These are phyloP conservation scores for Kalaharituber pfeilii DNA, from an alignment of 2,329 filamentous ascomycete genomes.

Conservation along the genomic window DNA sequence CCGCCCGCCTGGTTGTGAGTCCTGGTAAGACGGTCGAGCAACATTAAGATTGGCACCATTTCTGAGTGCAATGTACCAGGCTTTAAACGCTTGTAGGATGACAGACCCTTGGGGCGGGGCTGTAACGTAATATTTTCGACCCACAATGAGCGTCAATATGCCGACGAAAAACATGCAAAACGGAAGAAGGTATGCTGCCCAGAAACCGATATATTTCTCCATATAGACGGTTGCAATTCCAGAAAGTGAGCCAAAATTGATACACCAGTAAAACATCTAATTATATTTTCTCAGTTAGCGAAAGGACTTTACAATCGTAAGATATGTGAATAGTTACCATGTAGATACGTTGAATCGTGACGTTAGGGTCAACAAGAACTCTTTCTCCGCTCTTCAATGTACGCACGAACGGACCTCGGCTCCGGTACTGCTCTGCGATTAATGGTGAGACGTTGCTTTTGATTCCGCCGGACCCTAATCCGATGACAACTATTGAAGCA, in stretches of 20 bases:
- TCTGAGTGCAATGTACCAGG: constrained; percentile 11
- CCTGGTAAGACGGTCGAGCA: constrained; percentile 6
- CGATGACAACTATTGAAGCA: constrained; percentile 33
- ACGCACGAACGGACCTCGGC: constrained; percentile 20
- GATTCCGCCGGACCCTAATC: constrained; percentile 31
- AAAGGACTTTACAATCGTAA: too few species aligned
- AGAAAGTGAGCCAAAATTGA: constrained; percentile 39
- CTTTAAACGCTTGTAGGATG: constrained; percentile 10
- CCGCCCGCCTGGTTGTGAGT: constrained; percentile 4
- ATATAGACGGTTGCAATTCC: constrained; percentile 37
- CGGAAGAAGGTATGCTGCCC: constrained; percentile 24
- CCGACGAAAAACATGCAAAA: constrained; percentile 14
- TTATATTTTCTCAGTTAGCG: neutral
- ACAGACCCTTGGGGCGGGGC: constrained; percentile 25
- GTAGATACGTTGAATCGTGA: constrained; percentile 25
- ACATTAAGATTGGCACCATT: constrained; percentile 3
- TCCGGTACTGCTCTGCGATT: constrained; percentile 25
- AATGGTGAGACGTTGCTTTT: constrained; percentile 28
- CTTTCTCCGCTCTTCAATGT: constrained; percentile 22
- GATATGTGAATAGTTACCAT: constrained; percentile 8
- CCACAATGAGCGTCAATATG: constrained; percentile 31
- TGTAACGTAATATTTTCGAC: constrained; percentile 30
- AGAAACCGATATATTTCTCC: constrained; percentile 39
- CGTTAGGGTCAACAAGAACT: constrained; percentile 25
- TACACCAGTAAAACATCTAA: constrained; percentile 35